A percentile compares a stretch with the other conserved stretches of the same genome.
phyloP scores from a whole-genome alignment of 495 filamentous ascomycete genomes.

The Thozetella sp. region DNA sequence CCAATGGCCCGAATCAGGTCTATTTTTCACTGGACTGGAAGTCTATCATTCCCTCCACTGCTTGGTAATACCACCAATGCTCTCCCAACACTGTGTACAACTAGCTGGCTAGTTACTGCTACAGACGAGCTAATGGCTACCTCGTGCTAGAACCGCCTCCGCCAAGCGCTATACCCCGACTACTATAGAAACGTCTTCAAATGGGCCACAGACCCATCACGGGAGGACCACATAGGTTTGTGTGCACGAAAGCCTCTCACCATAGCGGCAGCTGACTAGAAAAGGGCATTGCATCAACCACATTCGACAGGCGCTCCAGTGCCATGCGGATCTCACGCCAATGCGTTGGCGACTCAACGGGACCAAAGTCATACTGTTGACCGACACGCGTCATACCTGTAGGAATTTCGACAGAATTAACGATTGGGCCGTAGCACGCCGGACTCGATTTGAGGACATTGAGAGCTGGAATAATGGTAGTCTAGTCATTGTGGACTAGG shows the following conservation, averaged over 20 bases:
- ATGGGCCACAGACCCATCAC: neutral
- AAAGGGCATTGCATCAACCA: slow-evolving; percentile 20
- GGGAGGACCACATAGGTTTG: slow-evolving; percentile 5
- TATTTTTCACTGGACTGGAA: slow-evolving; percentile 6
- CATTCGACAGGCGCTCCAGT: slow-evolving; percentile 25
- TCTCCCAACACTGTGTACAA: no score
- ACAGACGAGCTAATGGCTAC: no score
- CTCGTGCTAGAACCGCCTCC: slow-evolving; percentile 5
- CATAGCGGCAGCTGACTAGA: neutral
- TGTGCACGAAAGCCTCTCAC: neutral
- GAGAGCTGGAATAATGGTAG: neutral
- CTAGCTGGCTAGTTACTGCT: no score
- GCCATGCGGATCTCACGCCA: slow-evolving; percentile 25
- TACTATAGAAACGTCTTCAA: slow-evolving; percentile 1
- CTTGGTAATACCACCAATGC: no score
- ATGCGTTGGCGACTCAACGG: slow-evolving; percentile 21
- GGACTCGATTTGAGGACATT: neutral
- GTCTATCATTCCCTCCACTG: slow-evolving; percentile 8
- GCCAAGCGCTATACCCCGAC: slow-evolving; percentile 7
- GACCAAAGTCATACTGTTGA: slow-evolving; percentile 7
- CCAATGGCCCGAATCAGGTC: slow-evolving; percentile 2
- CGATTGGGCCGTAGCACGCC: neutral
- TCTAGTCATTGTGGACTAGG: slow-evolving; percentile 5
- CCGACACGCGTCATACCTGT: slow-evolving; percentile 3
- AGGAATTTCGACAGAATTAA: slow-evolving; percentile 9